phyloP scores from a whole-genome alignment of 164 flowering plant genomes.

The Vitis rotundifolia region DNA sequence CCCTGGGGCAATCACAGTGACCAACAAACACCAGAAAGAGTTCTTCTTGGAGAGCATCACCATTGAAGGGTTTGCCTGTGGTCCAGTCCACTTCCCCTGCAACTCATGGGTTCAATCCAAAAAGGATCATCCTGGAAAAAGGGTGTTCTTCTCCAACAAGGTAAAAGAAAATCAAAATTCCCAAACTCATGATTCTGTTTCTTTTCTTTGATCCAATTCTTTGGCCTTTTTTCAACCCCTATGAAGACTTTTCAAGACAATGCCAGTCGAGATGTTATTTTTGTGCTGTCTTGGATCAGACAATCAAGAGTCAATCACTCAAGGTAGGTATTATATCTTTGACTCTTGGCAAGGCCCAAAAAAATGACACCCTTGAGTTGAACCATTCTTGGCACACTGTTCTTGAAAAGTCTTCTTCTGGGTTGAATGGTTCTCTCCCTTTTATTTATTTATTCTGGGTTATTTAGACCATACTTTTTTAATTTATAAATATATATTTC shows the following conservation, averaged over 20 bases:
- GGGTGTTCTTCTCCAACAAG: conserved; percentile 82
- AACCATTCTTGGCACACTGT: conserved; percentile 2
- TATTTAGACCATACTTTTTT: too few species aligned
- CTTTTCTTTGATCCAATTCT: not conserved
- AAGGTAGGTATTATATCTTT: not conserved
- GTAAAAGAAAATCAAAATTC: conserved; percentile 27
- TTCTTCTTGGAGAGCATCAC: conserved; percentile 79
- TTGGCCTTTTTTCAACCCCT: not conserved
- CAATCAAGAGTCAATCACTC: not conserved
- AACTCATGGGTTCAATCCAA: conserved; percentile 91
- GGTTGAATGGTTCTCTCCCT: too few species aligned
- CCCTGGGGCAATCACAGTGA: conserved; percentile 81
- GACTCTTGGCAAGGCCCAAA: not conserved
- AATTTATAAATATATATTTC: too few species aligned
- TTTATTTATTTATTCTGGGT: too few species aligned
- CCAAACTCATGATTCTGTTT: too few species aligned
- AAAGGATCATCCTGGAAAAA: conserved; percentile 68
- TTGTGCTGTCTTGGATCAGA: not conserved
- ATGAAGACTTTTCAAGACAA: not conserved
- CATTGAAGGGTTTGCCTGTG: conserved; percentile 78
- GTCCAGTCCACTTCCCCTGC: conserved; percentile 83
- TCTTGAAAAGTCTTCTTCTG: not conserved
- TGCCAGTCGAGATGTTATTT: not conserved
- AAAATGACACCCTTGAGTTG: not conserved
- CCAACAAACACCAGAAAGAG: conserved; percentile 84